Conservation (phyloP, 495 filamentous ascomycete species). For the Pyrenula massariospora region DNA sequence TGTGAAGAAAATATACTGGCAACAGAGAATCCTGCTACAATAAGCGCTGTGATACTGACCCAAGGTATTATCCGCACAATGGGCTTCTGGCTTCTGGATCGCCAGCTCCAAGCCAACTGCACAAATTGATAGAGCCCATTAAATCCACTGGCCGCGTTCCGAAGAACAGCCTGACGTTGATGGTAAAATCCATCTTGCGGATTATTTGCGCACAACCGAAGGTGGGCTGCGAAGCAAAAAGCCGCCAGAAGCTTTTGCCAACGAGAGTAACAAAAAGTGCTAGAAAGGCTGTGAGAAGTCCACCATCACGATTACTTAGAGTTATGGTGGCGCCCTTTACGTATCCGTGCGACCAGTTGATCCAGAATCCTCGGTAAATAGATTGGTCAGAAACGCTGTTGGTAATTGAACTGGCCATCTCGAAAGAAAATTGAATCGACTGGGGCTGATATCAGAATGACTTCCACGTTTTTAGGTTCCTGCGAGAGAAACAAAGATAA, state of each 20-base stretch:
- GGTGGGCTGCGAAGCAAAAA: slow-evolving; percentile 25
- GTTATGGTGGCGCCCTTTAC: slow-evolving; percentile 32
- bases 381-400: background rate
- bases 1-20: background rate
- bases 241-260: slow-evolving; percentile 22
- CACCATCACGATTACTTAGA: slow-evolving; percentile 17
- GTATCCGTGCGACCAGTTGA: slow-evolving; percentile 26
- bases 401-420: background rate
- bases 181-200: background rate
- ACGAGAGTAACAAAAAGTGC: slow-evolving; percentile 24
- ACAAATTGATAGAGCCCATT: background rate
- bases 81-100: background rate
- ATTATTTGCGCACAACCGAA: background rate
- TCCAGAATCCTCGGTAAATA: slow-evolving; percentile 20
- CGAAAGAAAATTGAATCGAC: background rate
- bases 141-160: background rate
- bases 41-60: background rate
- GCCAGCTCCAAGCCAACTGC: background rate
- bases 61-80: background rate
- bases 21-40: background rate
- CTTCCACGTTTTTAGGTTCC: background rate
- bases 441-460: background rate
- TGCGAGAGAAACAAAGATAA: background rate
- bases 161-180: background rate
- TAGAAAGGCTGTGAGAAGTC: slow-evolving; percentile 26